Base-by-base conservation (phyloP, 345 rosid genomes). In the Theobroma cacao region DNA sequence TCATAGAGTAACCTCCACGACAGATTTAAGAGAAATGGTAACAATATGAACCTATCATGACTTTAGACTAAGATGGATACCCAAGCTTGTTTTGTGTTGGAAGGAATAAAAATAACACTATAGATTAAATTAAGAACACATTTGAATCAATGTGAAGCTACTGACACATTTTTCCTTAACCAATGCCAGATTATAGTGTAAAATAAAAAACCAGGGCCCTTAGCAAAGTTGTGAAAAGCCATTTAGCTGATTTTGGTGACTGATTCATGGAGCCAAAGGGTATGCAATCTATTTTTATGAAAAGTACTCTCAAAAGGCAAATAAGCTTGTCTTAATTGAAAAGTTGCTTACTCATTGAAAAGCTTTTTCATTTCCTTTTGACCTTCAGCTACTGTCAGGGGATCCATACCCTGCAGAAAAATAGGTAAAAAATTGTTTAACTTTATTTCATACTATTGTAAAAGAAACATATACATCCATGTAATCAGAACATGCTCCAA, bases 281-380 rank as follows among this genome's bases (percentile, higher is more conserved):
- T 7, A 24, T 47, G 18, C 11, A 64, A 63, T 52, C 41, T 43
- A 58, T 31, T n/a, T n/a, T n/a, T 43, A 60, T 4, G 2, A 64
- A 17, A 20, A 61, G 15, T 43, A 62, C 40, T 18, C 12, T 65
- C 28, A 67, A 72, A 5, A 41, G 26, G 33, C 36, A 30, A 14
- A 28, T n/a, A 41, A 34, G 40, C 69, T 31, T 8, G 22, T 33
- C 17, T 24, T 73, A 77, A 40, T 47, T 26, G 73, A 47, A 75
- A 71, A 74, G 80, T 71, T 80, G 68, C 97, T 89, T 88, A 94
- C 97, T 92, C 92, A 41, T 81, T 88, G 79, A 90, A 91, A 84
- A 94, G 79, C 79, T 84, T 85, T 85, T 89, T 60, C 91, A 94
- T 87, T 83, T 86, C 79, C 66, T 87, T 85, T 74, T 89, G 90